These are phyloP conservation scores for Abortiporus biennis DNA, from an alignment of 1,284 basidiomycete species.

Conservation along the genomic window DNA sequence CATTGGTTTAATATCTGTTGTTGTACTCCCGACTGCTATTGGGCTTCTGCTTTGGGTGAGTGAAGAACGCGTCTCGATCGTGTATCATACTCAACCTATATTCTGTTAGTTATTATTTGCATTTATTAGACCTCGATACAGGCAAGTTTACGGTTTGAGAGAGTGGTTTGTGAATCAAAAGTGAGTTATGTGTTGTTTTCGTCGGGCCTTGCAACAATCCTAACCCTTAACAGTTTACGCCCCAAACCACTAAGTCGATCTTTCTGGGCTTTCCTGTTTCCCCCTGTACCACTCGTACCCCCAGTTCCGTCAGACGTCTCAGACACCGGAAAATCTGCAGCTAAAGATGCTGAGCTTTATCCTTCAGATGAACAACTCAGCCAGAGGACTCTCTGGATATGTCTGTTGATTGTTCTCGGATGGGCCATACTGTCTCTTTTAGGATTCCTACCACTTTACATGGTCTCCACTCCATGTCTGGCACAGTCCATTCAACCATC, in stretches of 20 bases:
- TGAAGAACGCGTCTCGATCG: slow-evolving; percentile 8
- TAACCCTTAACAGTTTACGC: slow-evolving; percentile 40
- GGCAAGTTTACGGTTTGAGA: slow-evolving; percentile 62
- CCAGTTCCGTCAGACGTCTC: slow-evolving; percentile 47
- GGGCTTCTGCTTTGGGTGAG: slow-evolving; percentile 66
- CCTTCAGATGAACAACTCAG: slow-evolving; percentile 69
- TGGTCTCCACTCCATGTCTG: slow-evolving; percentile 64
- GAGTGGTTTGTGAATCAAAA: slow-evolving; percentile 71
- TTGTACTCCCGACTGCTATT: slow-evolving; percentile 48
- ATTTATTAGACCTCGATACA: slow-evolving; percentile 56
- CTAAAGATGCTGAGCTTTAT: slow-evolving; percentile 47
- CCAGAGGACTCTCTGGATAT: slow-evolving; percentile 61
- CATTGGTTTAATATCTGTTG: slow-evolving; percentile 52
- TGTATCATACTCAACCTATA: slow-evolving; percentile 4
- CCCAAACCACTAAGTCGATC: slow-evolving; percentile 52
- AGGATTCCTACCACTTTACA: slow-evolving; percentile 65
- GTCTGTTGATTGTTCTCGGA: slow-evolving; percentile 54
- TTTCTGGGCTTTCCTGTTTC: slow-evolving; percentile 62
- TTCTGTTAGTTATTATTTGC: slow-evolving; percentile 57
- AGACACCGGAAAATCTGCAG: slow-evolving; percentile 43
- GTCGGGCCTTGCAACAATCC: background rate
- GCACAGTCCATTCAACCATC: slow-evolving; percentile 41
- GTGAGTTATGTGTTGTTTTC: slow-evolving; percentile 34
- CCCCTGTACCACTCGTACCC: slow-evolving; percentile 63
- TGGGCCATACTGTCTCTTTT: slow-evolving; percentile 64